Conservation (phyloP, 1,284 basidiomycete genomes). For the Moniliophthora roreri region DNA sequence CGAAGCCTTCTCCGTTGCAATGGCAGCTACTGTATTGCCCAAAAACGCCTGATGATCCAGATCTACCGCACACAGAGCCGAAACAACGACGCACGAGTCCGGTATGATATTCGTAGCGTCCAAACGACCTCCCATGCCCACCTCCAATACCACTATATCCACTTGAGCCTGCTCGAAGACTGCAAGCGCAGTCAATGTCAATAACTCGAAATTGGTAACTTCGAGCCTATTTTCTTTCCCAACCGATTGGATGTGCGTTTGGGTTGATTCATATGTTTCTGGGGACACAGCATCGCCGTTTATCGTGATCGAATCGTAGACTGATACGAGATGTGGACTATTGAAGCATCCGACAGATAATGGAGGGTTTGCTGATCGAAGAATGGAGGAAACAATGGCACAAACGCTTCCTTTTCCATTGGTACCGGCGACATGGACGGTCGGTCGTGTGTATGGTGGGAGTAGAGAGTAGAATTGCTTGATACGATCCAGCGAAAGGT, state of each 20-base stretch:
- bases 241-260: slow-evolving; percentile 49
- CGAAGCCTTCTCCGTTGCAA: slow-evolving; percentile 83
- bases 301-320: slow-evolving; percentile 79
- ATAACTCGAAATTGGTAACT: slow-evolving; percentile 83
- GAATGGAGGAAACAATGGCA: slow-evolving; percentile 78
- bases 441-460: slow-evolving; percentile 73
- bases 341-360: slow-evolving; percentile 84
- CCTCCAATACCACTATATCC: slow-evolving; percentile 89
- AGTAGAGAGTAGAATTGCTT: slow-evolving; percentile 56
- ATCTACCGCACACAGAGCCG: slow-evolving; percentile 84
- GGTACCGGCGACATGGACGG: slow-evolving; percentile 92
- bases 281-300: slow-evolving; percentile 55
- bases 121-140: slow-evolving; percentile 90
- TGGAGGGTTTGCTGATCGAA: slow-evolving; percentile 50
- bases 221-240: slow-evolving; percentile 45
- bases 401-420: slow-evolving; percentile 98
- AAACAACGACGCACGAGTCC: slow-evolving; percentile 69
- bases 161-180: slow-evolving; percentile 69
- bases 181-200: slow-evolving; percentile 75
- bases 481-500: slow-evolving; percentile 79
- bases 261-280: slow-evolving; percentile 51
- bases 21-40: slow-evolving; percentile 73
- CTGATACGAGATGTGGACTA: slow-evolving; percentile 85
- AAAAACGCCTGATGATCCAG: slow-evolving; percentile 93
- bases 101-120: slow-evolving; percentile 94